These are phyloP conservation scores for Triangularia verruculosa DNA, from an alignment of 2,329 filamentous ascomycete genomes.

Conservation along the genomic window DNA sequence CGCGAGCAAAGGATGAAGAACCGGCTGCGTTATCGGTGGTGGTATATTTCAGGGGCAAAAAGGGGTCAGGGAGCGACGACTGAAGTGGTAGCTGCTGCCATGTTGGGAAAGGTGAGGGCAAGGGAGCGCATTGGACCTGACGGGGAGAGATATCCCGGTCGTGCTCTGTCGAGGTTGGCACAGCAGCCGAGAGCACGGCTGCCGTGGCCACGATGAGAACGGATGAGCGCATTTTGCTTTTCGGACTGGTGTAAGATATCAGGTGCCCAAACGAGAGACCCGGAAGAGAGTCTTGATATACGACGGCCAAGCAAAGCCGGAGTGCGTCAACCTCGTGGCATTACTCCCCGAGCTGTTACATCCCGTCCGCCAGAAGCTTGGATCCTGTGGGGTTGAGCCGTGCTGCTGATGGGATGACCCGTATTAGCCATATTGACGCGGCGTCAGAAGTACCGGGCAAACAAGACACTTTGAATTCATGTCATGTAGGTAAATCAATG, in stretches of 20 bases:
- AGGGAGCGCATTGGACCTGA: conserved; percentile 25
- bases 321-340: conserved; percentile 1
- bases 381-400: conserved; percentile 11
- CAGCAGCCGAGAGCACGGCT: conserved; percentile 3
- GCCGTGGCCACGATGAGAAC: not conserved
- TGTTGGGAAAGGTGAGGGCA: conserved; percentile 34
- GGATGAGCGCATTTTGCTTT: not conserved
- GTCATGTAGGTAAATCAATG: not conserved
- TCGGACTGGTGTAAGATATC: not conserved
- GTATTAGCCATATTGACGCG: conserved; percentile 23
- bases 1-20: conserved; percentile 30
- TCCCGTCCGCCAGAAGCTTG: conserved; percentile 17
- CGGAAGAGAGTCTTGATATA: conserved; percentile 9
- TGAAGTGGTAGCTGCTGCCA: conserved; percentile 37
- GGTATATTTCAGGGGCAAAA: conserved; percentile 40
- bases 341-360: conserved; percentile 10
- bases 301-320: not conserved
- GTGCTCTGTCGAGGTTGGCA: not conserved
- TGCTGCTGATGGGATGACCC: not conserved
- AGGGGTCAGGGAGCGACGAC: conserved; percentile 43
- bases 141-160: conserved; percentile 5
- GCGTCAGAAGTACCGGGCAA: conserved; percentile 1
- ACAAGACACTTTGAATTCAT: not conserved
- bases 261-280: too few species aligned
- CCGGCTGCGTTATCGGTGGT: conserved; percentile 36